These are phyloP conservation scores for Pythium brachiatum DNA, from an alignment of 352 stramenopile genomes.

Conservation along the genomic window DNA sequence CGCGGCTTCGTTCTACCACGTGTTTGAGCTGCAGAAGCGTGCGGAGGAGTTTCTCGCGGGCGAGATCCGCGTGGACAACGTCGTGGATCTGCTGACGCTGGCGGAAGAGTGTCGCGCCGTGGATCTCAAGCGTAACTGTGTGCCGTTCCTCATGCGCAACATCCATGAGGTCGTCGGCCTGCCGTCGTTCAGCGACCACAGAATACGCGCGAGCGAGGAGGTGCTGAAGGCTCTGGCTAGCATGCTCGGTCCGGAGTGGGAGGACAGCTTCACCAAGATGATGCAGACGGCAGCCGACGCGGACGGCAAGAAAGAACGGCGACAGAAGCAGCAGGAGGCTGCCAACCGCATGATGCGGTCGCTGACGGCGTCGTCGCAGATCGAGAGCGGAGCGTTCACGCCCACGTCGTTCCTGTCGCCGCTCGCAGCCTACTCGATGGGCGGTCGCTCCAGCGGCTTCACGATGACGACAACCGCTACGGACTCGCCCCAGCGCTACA, in stretches of 20 bases:
- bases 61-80: conserved; percentile 79
- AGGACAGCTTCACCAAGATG: conserved; percentile 70
- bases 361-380: conserved; percentile 12
- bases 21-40: conserved; percentile 84
- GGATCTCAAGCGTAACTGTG: conserved; percentile 84
- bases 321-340: conserved; percentile 2
- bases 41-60: conserved; percentile 76
- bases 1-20: conserved; percentile 78
- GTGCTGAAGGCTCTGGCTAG: conserved; percentile 78
- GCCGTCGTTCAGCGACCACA: conserved; percentile 69
- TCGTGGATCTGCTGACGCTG: conserved; percentile 71
- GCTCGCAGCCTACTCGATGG: conserved; percentile 31
- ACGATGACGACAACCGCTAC: conserved; percentile 17
- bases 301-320: conserved; percentile 36
- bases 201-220: conserved; percentile 79
- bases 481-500: conserved; percentile 33
- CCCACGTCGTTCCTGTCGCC: conserved; percentile 54
- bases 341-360: conserved; percentile 16
- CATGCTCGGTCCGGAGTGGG: conserved; percentile 77
- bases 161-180: conserved; percentile 84
- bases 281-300: conserved; percentile 40
- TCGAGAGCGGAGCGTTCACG: conserved; percentile 27
- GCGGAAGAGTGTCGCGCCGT: conserved; percentile 74
- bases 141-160: conserved; percentile 84
- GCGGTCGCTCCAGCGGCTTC: conserved; percentile 25